These are phyloP conservation scores for Aspergillus eucalypticola DNA, from an alignment of 2,329 filamentous ascomycete species.

Conservation along the genomic window DNA sequence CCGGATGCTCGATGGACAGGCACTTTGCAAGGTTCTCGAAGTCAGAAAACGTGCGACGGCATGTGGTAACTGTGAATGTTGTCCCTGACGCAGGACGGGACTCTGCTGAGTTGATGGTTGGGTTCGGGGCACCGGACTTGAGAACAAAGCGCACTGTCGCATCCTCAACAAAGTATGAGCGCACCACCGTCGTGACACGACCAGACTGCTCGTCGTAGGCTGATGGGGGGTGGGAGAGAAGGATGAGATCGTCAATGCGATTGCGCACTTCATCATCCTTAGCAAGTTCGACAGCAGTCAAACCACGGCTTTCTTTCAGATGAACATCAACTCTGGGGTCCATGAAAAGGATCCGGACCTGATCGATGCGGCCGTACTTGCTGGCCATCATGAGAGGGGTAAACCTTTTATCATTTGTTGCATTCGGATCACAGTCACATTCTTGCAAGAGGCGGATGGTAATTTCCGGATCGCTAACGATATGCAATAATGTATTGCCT, in stretches of 20 bases:
- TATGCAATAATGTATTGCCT: constrained; percentile 93
- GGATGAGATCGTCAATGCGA: constrained; percentile 87
- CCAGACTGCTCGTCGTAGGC: constrained; percentile 65
- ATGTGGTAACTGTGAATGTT: constrained; percentile 87
- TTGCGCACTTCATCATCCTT: constrained; percentile 98
- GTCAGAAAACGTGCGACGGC: constrained; percentile 79
- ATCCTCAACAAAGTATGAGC: constrained; percentile 97
- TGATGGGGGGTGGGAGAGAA: constrained; percentile 67
- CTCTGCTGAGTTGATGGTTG: constrained; percentile 38
- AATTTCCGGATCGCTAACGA: constrained; percentile 82
- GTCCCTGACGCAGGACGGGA: constrained; percentile 60
- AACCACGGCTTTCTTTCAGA: constrained; percentile 78
- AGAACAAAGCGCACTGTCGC: constrained; percentile 88
- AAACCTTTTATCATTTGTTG: constrained; percentile 90
- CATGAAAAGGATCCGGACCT: constrained; percentile 83
- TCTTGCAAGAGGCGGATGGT: constrained; percentile 73
- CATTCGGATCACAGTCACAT: constrained; percentile 95
- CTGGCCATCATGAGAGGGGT: constrained; percentile 97
- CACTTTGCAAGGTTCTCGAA: constrained; percentile 88
- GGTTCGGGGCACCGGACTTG: constrained; percentile 81
- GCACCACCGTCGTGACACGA: constrained; percentile 86
- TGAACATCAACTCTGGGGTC: constrained; percentile 85
- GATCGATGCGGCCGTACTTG: constrained; percentile 94
- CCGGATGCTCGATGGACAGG: constrained; percentile 84
- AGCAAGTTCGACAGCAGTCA: constrained; percentile 92